These are phyloP conservation scores for Meira nashicola DNA, from an alignment of 1,284 basidiomycete species.

Conservation along the genomic window DNA sequence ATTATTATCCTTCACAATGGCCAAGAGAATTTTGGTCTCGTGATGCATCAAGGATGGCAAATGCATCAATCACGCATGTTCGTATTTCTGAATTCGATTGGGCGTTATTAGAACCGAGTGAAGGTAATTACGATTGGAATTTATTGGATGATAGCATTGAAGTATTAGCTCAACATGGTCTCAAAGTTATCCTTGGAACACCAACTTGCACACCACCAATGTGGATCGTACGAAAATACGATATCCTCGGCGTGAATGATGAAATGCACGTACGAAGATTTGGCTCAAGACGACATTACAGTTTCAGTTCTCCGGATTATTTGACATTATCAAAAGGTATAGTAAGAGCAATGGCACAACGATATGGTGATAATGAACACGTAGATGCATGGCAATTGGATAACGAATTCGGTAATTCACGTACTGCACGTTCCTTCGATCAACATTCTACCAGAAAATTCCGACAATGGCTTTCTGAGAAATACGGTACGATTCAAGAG, in stretches of 20 bases:
- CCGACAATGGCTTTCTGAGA: constrained; percentile 26
- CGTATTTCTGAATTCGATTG: constrained; percentile 36
- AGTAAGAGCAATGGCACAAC: constrained; percentile 23
- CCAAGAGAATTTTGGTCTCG: constrained; percentile 22
- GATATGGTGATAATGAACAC: constrained; percentile 22
- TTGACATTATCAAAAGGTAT: constrained; percentile 27
- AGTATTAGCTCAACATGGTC: constrained; percentile 18
- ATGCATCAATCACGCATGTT: constrained; percentile 23
- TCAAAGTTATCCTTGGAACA: constrained; percentile 36
- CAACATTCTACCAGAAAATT: constrained; percentile 21
- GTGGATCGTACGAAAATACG: constrained; percentile 31
- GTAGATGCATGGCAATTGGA: constrained; percentile 31
- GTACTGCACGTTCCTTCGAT: constrained; percentile 25
- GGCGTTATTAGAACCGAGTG: constrained; percentile 29
- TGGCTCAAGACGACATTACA: constrained; percentile 29
- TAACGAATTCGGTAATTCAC: constrained; percentile 31
- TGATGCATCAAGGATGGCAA: constrained; percentile 28
- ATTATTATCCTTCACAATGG: constrained; percentile 37
- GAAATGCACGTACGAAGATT: constrained; percentile 21
- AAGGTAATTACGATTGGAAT: constrained; percentile 27
- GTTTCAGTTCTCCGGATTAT: constrained; percentile 24
- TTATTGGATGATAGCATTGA: constrained; percentile 27
- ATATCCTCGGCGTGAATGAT: constrained; percentile 27
- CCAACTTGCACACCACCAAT: constrained; percentile 30
- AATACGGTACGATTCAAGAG: constrained; percentile 28